These are phyloP conservation scores for Ambrosiella cleistominuta DNA, from an alignment of 2,329 filamentous ascomycete genomes.

Conservation along the genomic window DNA sequence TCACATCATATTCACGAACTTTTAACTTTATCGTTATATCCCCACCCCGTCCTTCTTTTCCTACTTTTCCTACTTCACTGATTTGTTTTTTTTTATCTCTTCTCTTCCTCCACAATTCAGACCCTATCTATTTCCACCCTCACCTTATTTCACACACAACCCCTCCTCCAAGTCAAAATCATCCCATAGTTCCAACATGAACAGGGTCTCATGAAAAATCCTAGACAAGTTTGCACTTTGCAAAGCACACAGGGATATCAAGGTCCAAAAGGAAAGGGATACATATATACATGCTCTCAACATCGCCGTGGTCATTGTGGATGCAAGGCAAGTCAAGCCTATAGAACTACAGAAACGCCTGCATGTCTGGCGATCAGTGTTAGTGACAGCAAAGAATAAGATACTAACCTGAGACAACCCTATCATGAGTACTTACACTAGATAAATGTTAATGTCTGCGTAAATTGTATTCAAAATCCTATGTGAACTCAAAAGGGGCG, in stretches of 20 bases:
- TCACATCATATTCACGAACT: not conserved
- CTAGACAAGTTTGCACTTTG: not conserved
- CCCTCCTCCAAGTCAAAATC: not conserved
- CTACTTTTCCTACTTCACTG: not conserved
- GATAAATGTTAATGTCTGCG: too few species aligned
- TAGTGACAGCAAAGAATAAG: too few species aligned
- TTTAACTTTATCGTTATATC: not conserved
- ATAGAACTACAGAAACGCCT: too few species aligned
- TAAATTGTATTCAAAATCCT: too few species aligned
- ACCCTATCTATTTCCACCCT: not conserved
- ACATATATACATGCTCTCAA: not conserved
- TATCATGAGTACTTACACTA: too few species aligned
- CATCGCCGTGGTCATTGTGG: too few species aligned
- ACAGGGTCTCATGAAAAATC: not conserved
- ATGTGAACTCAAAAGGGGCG: too few species aligned
- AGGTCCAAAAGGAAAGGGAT: not conserved
- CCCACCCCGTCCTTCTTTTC: not conserved
- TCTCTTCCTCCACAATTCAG: not conserved
- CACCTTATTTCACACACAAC: not conserved
- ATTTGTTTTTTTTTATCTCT: not conserved
- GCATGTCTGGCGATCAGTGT: too few species aligned
- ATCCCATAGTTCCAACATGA: not conserved
- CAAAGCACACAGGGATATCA: not conserved
- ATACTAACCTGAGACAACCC: too few species aligned
- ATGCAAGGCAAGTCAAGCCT: too few species aligned